Percentiles rank a stretch among this genome's conserved stretches.
These are phyloP conservation scores for Ceratocystis albifundus DNA, from an alignment of 2,329 filamentous ascomycete genomes.

Conservation along the genomic window DNA sequence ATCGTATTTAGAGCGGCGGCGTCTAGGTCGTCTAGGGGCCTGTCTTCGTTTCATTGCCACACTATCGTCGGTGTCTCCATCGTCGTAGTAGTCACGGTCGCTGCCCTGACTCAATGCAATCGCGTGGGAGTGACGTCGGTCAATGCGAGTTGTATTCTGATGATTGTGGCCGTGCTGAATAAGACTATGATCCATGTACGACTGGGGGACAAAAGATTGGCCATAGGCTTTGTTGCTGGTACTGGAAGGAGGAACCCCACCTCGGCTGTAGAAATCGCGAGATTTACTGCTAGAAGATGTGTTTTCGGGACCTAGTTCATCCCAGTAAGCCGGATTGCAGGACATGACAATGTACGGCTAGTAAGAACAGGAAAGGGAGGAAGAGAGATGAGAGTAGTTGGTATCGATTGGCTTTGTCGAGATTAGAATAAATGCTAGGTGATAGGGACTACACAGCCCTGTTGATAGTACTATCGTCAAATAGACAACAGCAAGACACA, in stretches of 20 bases:
- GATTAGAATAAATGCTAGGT: too few relatives aligned
- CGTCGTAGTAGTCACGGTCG: slow-evolving; percentile 12
- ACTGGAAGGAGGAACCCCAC: slow-evolving; percentile 22
- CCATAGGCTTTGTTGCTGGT: slow-evolving; percentile 24
- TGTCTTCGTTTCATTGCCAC: background rate
- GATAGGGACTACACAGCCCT: too few relatives aligned
- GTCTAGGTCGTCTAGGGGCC: background rate
- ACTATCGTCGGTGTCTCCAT: background rate
- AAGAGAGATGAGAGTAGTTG: background rate
- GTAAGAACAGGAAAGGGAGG: background rate
- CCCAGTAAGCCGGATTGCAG: slow-evolving; percentile 3
- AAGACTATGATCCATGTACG: slow-evolving; percentile 18
- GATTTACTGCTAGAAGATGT: background rate
- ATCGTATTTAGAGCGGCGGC: slow-evolving; percentile 7
- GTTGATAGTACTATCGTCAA: too few relatives aligned
- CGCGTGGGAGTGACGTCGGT: slow-evolving; percentile 18
- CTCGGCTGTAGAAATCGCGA: slow-evolving; percentile 2
- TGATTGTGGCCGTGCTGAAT: background rate
- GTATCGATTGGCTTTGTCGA: too few relatives aligned
- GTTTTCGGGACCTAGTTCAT: slow-evolving; percentile 4
- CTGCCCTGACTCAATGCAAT: slow-evolving; percentile 9
- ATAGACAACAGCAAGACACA: too few relatives aligned
- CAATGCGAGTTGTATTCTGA: slow-evolving; percentile 13
- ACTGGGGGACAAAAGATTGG: slow-evolving; percentile 17
- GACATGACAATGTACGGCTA: background rate